Conservation (phyloP, 352 stramenopile genomes). For the Pythium pyrilobum region DNA sequence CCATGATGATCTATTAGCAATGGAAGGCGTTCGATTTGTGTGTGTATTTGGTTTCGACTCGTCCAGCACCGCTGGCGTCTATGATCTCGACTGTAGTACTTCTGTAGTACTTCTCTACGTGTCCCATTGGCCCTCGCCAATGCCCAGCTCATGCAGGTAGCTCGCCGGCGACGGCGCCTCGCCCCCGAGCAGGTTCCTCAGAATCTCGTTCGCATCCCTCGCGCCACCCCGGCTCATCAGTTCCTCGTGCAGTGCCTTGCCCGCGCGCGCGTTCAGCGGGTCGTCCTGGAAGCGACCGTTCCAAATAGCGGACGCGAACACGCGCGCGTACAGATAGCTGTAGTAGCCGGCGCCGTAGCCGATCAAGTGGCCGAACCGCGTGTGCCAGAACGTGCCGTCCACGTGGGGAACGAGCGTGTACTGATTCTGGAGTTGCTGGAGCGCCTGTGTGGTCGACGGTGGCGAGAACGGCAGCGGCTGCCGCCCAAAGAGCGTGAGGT, state of each 20-base stretch:
- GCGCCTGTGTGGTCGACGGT: slow-evolving; percentile 44
- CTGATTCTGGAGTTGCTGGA: slow-evolving; percentile 65
- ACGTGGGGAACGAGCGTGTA: slow-evolving; percentile 74
- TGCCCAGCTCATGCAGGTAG: slow-evolving; percentile 71
- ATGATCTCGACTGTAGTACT: neutral
- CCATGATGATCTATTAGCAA: slow-evolving; percentile 17
- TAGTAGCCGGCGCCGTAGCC: slow-evolving; percentile 91
- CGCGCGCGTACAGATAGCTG: slow-evolving; percentile 88
- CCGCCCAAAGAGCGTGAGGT: slow-evolving; percentile 66
- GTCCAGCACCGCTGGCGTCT: neutral
- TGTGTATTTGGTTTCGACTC: neutral
- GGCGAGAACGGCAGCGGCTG: slow-evolving; percentile 37
- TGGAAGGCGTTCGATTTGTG: slow-evolving; percentile 15
- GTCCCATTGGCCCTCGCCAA: slow-evolving; percentile 12
- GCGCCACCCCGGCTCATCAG: slow-evolving; percentile 85
- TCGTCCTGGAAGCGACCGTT: slow-evolving; percentile 55
- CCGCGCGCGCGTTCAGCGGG: slow-evolving; percentile 53
- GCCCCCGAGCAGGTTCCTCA: slow-evolving; percentile 61
- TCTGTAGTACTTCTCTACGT: neutral
- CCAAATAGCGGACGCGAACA: slow-evolving; percentile 90
- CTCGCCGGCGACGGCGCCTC: slow-evolving; percentile 41
- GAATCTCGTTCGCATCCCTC: slow-evolving; percentile 82
- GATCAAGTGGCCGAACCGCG: slow-evolving; percentile 85
- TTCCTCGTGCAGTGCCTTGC: slow-evolving; percentile 57
- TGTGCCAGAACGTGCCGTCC: slow-evolving; percentile 78